Evolutionary conservation across 768 basidiomycete species (phyloP).

Genomic region (Lactarius tabidus): DNA sequence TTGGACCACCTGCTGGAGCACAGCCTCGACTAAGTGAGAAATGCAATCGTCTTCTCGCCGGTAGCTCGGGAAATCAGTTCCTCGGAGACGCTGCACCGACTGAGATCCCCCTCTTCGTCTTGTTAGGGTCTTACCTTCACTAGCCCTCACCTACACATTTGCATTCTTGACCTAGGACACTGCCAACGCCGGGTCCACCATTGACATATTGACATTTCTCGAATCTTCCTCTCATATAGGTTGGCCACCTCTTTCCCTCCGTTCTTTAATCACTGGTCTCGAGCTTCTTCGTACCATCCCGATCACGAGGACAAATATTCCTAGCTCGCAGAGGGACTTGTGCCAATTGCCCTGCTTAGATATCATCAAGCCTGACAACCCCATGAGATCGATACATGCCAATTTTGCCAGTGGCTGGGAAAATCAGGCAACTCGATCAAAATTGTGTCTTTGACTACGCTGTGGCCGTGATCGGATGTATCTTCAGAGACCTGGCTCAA

Average conservation of each 20-base stretch:
- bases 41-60: background rate
- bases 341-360: background rate
- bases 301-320: background rate
- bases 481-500: background rate
- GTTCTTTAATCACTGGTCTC: background rate
- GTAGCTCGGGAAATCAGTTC: background rate
- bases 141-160: background rate
- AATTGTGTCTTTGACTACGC: background rate
- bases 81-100: too few relatives aligned
- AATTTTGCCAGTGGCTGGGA: background rate
- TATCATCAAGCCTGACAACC: background rate
- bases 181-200: background rate
- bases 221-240: background rate
- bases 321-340: background rate
- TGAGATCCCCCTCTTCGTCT: too few relatives aligned
- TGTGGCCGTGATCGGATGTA: background rate
- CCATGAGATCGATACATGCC: background rate
- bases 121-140: background rate
- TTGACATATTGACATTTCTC: background rate
- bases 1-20: background rate
- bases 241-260: background rate
- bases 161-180: background rate
- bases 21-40: background rate
- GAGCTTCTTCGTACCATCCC: background rate
- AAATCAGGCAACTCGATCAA: background rate